Evolutionary conservation across 345 rosid genomes (phyloP), one percentile per base, ranked within the genome.

Genomic region (Euclidium syriacum): DNA sequence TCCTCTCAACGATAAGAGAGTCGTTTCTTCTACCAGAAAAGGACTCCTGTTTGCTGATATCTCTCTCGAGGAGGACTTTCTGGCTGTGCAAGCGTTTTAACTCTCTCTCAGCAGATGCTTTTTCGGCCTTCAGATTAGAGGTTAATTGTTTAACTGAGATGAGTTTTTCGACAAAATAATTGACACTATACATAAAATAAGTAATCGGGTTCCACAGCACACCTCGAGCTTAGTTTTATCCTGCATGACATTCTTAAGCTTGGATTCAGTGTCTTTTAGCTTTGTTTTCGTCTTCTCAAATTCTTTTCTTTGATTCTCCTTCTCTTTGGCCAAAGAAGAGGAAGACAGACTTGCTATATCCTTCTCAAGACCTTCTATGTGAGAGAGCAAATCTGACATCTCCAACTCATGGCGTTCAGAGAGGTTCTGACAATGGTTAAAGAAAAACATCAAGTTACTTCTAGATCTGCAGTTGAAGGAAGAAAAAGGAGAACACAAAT

Each of bases 171-270:
- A 40, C 20, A 62, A 61, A 50, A 40, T 27, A 19, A 30, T 39
- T 40, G 49, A 11, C 30, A 38, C 27, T 53, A 16, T 52, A 34
- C 12, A 16, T 30, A 57, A 29, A 32, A 8, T 17, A 11, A 24
- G 44, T n/a, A 32, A 41, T 38, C 41, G 11, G 60, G 38, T 32
- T 44, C 59, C 17, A 56, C 33, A 2, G 10, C 32, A 9, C 10
- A 91, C 98, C 98, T 92, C 98, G 62, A 92, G 85, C 79, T 86
- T 92, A 48, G 96, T 92, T 79, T 89, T 92, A 77, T 92, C 95
- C 75, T 92, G 98, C 67, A 89, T 79, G 51, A 46, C 78, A 83
- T 76, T 92, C 81, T 79, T 88, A 42, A 92, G 86, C 76, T 83
- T 92, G 64, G 73, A 85, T 71, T 86, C 98, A 3, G 81, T 82